A percentile compares a stretch with the other conserved stretches of the same genome.
Conservation (phyloP, 225 moss, liverwort and hornwort genomes). For the Pleurozium schreberi region DNA sequence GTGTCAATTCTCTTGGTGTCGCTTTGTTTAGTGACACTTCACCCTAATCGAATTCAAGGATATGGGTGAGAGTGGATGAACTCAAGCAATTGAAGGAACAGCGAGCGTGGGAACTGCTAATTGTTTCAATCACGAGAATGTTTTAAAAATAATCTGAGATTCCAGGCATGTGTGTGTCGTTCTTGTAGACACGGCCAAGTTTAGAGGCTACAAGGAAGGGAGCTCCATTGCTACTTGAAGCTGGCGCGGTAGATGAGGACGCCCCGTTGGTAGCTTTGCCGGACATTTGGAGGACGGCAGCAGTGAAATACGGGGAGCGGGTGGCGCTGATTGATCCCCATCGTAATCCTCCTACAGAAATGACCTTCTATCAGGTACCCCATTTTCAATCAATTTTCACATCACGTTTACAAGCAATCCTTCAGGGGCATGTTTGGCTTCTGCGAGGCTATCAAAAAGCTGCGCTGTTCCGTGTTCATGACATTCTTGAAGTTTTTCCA, state of each 20-base stretch:
- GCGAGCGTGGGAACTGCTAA: not conserved
- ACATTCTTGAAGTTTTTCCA: not conserved
- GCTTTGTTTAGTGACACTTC: not conserved
- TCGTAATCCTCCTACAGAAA: conserved; percentile 22
- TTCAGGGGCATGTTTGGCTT: not conserved
- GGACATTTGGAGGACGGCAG: conserved; percentile 48
- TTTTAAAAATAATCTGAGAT: not conserved
- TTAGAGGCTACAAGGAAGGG: conserved; percentile 29
- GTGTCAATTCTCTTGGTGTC: not conserved
- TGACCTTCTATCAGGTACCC: conserved; percentile 26
- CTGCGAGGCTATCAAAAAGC: not conserved
- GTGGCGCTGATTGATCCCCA: conserved; percentile 39
- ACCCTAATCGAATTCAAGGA: not conserved
- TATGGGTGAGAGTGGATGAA: not conserved
- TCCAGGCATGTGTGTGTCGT: not conserved
- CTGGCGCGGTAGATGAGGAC: conserved; percentile 8
- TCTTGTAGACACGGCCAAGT: conserved; percentile 20
- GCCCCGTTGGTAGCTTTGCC: conserved; percentile 33
- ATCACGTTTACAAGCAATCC: not conserved
- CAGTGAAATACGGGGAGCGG: conserved; percentile 23
- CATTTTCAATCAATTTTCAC: not conserved
- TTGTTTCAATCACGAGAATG: not conserved
- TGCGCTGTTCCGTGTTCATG: not conserved
- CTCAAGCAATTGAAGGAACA: not conserved
- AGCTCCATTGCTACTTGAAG: conserved; percentile 30